Evolutionary conservation across 2,329 filamentous ascomycete genomes (phyloP).

Genomic region (Fusarium pseudocircinatum): DNA sequence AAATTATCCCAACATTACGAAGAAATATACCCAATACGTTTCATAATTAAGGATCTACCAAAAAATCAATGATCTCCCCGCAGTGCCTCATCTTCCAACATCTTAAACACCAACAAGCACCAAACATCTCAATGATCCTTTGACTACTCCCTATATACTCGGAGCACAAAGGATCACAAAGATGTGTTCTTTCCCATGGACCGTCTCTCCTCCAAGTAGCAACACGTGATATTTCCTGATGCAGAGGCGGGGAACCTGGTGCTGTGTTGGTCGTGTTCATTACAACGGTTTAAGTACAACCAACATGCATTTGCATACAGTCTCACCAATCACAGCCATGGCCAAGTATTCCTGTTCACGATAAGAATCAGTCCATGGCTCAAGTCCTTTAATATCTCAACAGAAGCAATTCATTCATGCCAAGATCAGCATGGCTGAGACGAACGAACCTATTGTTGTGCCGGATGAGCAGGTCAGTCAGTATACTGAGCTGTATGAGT

Average conservation of each 20-base stretch:
- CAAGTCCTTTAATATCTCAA: background rate
- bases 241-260: background rate
- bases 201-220: fast-evolving
- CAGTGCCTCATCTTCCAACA: background rate
- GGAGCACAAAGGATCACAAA: fast-evolving
- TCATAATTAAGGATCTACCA: background rate
- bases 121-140: fast-evolving
- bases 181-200: fast-evolving
- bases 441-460: background rate
- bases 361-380: background rate
- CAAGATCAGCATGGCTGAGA: background rate
- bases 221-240: background rate
- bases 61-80: no score
- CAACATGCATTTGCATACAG: background rate
- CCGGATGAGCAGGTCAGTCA: background rate
- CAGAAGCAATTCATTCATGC: background rate
- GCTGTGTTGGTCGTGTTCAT: background rate
- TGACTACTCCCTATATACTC: fast-evolving
- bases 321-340: background rate
- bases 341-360: background rate
- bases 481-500: no score
- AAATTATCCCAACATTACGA: background rate
- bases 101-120: background rate
- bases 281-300: background rate
- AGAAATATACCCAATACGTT: no score